Evolutionary conservation across 768 basidiomycete species (phyloP), one percentile per base, ranked within the genome.

Genomic region (Naganishia friedmannii): DNA sequence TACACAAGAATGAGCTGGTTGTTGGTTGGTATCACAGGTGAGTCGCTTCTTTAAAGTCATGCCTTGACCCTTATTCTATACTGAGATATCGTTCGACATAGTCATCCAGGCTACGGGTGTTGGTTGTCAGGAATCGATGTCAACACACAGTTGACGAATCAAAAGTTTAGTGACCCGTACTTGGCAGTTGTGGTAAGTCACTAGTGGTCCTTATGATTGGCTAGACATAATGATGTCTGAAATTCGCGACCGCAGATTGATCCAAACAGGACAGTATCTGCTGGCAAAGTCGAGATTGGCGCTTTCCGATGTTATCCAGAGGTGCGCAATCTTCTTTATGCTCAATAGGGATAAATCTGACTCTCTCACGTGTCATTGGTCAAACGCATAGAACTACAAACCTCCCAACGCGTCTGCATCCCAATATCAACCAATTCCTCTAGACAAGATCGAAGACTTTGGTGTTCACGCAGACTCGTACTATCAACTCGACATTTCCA

Each of bases 81-180:
- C 32, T 28, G 31, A 31, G 46, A 46, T 8, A 28, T 32, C 5
- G 34, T 12, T 8, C 26, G 13, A 26, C 39, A 66, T 48, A 79
- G 78, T 19, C 96, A 99, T 83, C 96, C 96, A 6, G 96, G 96
- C 17, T 99, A 98, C 78, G 96, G 96, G 21, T 99, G 96, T 81
- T 99, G 96, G 96, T 83, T 99, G 10, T 97, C 94, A 15, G 96
- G 96, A 29, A 98, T 99, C 82, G 96, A 99, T 77, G 96, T 98
- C 70, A 91, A 90, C 79, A 99, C 96, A 0, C 96, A 99, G 78
- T 86, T 91, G 83, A 93, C 88, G 76, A 94, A 97, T 79, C 95
- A 99, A 77, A 89, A 89, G 77, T 93, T 87, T 83, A 90, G 91
- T 80, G 95, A 99, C 81, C 95, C 95, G 2, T 99, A 97, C 78